These are phyloP conservation scores for Malassezia psittaci DNA, from an alignment of 1,284 basidiomycete species.

Conservation along the genomic window DNA sequence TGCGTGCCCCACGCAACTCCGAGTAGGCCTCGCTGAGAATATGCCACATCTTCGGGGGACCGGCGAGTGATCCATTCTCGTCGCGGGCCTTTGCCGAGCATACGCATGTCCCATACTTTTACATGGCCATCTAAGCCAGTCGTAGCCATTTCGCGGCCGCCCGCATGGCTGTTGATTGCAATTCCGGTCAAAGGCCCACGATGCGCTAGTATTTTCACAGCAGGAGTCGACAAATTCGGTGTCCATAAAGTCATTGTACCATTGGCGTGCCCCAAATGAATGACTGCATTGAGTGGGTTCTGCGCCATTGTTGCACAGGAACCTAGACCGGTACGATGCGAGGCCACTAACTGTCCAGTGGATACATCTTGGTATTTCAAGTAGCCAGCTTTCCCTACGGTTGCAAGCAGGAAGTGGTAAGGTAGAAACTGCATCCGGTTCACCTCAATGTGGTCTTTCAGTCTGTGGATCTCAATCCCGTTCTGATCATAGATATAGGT, in stretches of 20 bases:
- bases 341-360: conserved; percentile 73
- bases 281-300: conserved; percentile 78
- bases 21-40: conserved; percentile 65
- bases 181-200: conserved; percentile 74
- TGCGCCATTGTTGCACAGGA: conserved; percentile 77
- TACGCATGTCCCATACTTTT: conserved; percentile 90
- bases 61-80: conserved; percentile 65
- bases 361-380: conserved; percentile 96
- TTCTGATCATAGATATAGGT: conserved; percentile 86
- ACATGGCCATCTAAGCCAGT: conserved; percentile 76
- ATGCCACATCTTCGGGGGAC: conserved; percentile 48
- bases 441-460: conserved; percentile 69
- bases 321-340: conserved; percentile 63
- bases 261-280: conserved; percentile 70
- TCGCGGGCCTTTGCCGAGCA: conserved; percentile 72
- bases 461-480: conserved; percentile 78
- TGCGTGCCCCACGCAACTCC: conserved; percentile 65
- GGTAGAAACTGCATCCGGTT: conserved; percentile 83
- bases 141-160: conserved; percentile 80
- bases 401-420: conserved; percentile 87
- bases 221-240: conserved; percentile 79
- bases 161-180: conserved; percentile 63
- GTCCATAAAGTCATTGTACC: conserved; percentile 90
- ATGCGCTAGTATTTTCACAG: conserved; percentile 82
- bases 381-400: conserved; percentile 73